These are phyloP conservation scores for Penicillium sp. DNA, from an alignment of 2,329 filamentous ascomycete species.

Conservation along the genomic window DNA sequence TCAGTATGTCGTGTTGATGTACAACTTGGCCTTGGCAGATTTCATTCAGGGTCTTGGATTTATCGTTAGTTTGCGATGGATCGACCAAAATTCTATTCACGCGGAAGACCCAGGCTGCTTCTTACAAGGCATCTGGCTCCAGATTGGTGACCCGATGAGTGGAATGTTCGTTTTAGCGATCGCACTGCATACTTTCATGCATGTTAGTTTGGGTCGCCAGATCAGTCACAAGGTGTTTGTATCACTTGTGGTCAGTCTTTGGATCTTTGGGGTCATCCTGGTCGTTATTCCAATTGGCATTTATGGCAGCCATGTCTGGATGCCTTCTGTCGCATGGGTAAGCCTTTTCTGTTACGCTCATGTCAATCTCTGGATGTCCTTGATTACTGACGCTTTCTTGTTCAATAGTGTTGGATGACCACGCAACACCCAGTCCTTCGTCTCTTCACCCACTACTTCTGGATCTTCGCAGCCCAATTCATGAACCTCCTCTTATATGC, in stretches of 20 bases:
- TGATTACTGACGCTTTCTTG: not conserved
- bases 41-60: constrained; percentile 50
- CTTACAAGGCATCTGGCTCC: constrained; percentile 49
- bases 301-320: constrained; percentile 40
- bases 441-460: constrained; percentile 52
- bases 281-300: constrained; percentile 45
- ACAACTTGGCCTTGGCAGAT: constrained; percentile 50
- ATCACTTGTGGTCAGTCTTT: constrained; percentile 40
- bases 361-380: not conserved
- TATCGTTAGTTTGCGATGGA: constrained; percentile 46
- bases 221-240: constrained; percentile 44
- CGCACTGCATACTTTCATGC: constrained; percentile 49
- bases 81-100: constrained; percentile 40
- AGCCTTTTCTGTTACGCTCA: constrained; percentile 14
- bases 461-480: constrained; percentile 53
- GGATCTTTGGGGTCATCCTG: constrained; percentile 45
- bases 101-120: constrained; percentile 44
- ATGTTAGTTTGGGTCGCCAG: constrained; percentile 45
- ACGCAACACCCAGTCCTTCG: constrained; percentile 42
- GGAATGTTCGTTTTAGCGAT: constrained; percentile 52
- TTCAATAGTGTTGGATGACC: constrained; percentile 50
- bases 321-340: constrained; percentile 51
- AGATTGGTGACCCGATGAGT: constrained; percentile 50
- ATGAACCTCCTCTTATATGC: constrained; percentile 48
- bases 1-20: constrained; percentile 51